Evolutionary conservation across 495 filamentous ascomycete genomes (phyloP).

Genomic region (Penicillium macrosclerotiorum): DNA sequence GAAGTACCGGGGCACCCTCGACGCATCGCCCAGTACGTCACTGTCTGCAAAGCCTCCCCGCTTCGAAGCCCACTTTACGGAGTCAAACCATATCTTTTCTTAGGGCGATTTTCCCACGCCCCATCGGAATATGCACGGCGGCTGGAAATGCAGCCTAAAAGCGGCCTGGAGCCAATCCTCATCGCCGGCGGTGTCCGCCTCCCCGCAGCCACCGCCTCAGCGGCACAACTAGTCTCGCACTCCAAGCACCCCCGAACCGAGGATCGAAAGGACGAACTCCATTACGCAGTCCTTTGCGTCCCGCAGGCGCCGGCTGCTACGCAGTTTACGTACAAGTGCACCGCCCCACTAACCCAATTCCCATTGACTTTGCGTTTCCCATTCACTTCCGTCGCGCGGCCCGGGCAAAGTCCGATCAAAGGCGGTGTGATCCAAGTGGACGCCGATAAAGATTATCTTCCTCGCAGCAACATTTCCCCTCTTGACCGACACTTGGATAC

Average conservation of each 20-base stretch:
- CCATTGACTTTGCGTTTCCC: not conserved
- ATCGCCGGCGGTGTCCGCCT: not conserved
- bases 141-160: not conserved
- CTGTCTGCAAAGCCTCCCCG: no score
- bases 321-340: not conserved
- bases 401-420: not conserved
- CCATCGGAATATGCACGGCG: not conserved
- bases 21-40: no score
- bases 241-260: not conserved
- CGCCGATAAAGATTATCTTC: not conserved
- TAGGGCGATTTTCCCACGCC: no score
- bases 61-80: no score
- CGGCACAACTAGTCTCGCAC: no score
- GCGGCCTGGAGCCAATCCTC: not conserved
- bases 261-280: no score
- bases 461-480: not conserved
- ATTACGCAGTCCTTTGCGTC: no score
- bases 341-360: not conserved
- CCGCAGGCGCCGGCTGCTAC: no score
- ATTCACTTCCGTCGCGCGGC: no score
- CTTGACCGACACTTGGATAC: no score
- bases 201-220: slow-evolving; percentile 1
- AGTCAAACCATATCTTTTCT: no score
- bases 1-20: no score
- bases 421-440: not conserved